These are phyloP conservation scores for Penicillium brasilianum DNA, from an alignment of 2,329 filamentous ascomycete genomes.

Conservation along the genomic window DNA sequence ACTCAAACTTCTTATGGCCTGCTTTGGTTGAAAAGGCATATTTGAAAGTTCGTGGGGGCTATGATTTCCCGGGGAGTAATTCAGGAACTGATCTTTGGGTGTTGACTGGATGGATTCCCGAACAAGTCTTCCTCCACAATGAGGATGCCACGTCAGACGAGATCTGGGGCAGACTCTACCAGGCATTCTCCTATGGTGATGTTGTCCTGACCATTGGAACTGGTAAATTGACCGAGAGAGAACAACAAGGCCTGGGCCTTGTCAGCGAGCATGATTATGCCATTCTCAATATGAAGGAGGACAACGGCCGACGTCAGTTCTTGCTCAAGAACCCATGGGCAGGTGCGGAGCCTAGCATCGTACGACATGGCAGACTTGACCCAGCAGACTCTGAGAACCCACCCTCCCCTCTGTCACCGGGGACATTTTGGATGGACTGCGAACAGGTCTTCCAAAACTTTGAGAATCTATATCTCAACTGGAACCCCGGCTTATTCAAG, in stretches of 20 bases:
- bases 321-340: slow-evolving; percentile 96
- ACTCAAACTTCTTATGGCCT: slow-evolving; percentile 85
- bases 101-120: slow-evolving; percentile 93
- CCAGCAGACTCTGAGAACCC: slow-evolving; percentile 9
- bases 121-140: slow-evolving; percentile 89
- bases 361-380: slow-evolving; percentile 18
- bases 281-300: slow-evolving; percentile 76
- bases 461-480: slow-evolving; percentile 95
- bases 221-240: slow-evolving; percentile 74
- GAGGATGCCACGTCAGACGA: slow-evolving; percentile 77
- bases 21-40: slow-evolving; percentile 96
- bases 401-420: slow-evolving; percentile 55
- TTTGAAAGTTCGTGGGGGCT: slow-evolving; percentile 90
- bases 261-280: slow-evolving; percentile 94
- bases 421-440: slow-evolving; percentile 93
- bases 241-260: slow-evolving; percentile 80
- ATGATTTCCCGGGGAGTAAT: slow-evolving; percentile 97
- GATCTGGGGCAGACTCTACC: slow-evolving; percentile 78
- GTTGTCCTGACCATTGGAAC: slow-evolving; percentile 91
- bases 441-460: slow-evolving; percentile 90
- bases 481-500: slow-evolving; percentile 85
- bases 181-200: slow-evolving; percentile 75
- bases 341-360: slow-evolving; percentile 63
- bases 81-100: slow-evolving; percentile 94
- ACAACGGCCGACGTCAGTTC: slow-evolving; percentile 67